Evolutionary conservation across 2,329 filamentous ascomycete genomes (phyloP).

Genomic region (Sclerotinia nivalis): DNA sequence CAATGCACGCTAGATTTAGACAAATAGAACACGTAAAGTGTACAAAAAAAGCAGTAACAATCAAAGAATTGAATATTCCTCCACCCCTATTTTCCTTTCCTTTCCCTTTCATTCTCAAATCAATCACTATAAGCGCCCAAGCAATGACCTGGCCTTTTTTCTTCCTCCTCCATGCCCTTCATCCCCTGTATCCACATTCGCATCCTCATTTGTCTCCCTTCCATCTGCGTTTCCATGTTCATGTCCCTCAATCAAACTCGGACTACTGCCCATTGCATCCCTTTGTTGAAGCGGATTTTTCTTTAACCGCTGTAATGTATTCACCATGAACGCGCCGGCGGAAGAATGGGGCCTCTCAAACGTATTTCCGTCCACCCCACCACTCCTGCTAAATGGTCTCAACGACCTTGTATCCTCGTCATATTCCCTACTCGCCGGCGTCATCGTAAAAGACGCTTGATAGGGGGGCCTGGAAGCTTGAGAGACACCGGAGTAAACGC

Average conservation of each 20-base stretch:
- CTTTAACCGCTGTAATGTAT: background rate
- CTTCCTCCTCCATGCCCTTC: background rate
- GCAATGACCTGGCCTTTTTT: slow-evolving; percentile 1
- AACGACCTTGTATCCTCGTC: slow-evolving; percentile 21
- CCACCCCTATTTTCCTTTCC: background rate
- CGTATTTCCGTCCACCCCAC: slow-evolving; percentile 20
- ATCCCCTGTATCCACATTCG: background rate
- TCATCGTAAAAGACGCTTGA: slow-evolving; percentile 37
- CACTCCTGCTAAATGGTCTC: slow-evolving; percentile 23
- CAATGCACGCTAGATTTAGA: slow-evolving; percentile 12
- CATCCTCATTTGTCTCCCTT: background rate
- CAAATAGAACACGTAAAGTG: background rate
- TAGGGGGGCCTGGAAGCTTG: slow-evolving; percentile 26
- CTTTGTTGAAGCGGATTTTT: background rate
- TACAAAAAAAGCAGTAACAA: background rate
- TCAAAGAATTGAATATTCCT: background rate
- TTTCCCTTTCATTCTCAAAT: background rate
- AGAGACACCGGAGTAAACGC: slow-evolving; percentile 32
- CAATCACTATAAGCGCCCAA: background rate
- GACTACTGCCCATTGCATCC: background rate
- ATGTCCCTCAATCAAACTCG: background rate
- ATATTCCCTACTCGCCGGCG: slow-evolving; percentile 30
- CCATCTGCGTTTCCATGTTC: background rate
- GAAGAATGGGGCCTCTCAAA: slow-evolving; percentile 14
- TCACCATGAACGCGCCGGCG: background rate